These are phyloP conservation scores for Leishmania tropica DNA, from an alignment of 208 protist genomes.

Conservation along the genomic window DNA sequence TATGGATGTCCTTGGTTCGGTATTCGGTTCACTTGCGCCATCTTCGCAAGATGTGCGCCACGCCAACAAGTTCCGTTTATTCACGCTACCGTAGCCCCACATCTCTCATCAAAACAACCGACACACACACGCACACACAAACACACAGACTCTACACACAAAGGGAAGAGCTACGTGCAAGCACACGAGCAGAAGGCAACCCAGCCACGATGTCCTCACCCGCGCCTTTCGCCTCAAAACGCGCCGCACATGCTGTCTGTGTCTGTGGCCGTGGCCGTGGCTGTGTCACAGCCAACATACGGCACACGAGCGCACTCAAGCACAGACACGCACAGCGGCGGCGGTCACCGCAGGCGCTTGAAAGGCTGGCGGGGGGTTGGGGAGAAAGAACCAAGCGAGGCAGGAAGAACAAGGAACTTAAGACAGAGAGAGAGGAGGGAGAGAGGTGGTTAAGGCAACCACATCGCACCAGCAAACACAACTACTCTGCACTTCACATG, in stretches of 20 bases:
- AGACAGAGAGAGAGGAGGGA: neutral
- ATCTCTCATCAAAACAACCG: neutral
- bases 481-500: neutral
- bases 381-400: neutral
- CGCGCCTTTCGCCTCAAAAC: neutral
- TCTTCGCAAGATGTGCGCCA: neutral
- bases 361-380: neutral
- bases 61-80: neutral
- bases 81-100: neutral
- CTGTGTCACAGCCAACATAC: neutral
- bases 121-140: neutral
- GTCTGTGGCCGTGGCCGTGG: too few species aligned
- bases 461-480: neutral
- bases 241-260: neutral
- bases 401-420: neutral
- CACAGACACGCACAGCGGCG: constrained; percentile 1
- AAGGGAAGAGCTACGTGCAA: neutral
- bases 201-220: neutral
- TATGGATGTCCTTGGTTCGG: too few species aligned
- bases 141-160: neutral
- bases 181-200: neutral
- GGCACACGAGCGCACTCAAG: neutral
- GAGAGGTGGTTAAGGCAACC: neutral
- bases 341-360: neutral
- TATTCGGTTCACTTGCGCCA: neutral